Conservation (phyloP, 139 green algal species). For the Closterium sp. region DNA sequence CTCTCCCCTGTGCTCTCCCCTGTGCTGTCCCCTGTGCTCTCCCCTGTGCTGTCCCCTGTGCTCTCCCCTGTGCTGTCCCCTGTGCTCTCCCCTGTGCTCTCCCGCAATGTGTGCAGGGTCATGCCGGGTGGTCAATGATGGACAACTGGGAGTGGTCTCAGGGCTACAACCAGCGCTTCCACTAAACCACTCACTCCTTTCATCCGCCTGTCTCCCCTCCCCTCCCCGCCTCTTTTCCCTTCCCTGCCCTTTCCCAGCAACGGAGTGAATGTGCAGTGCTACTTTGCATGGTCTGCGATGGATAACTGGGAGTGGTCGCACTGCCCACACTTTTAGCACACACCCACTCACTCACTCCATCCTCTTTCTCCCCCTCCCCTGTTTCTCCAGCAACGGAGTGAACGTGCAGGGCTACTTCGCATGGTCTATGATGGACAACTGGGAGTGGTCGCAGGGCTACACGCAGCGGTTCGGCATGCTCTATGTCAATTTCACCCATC, state of each 20-base stretch:
- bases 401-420: conserved; percentile 59
- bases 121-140: neutral
- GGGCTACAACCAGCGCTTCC: no score
- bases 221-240: neutral
- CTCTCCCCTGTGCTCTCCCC: neutral
- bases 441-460: conserved; percentile 62
- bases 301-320: no score
- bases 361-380: neutral
- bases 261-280: conserved; percentile 51
- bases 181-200: no score
- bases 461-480: conserved; percentile 61
- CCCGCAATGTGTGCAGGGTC: no score
- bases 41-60: neutral
- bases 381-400: conserved; percentile 41
- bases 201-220: no score
- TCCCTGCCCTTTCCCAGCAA: conserved; percentile 32
- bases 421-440: conserved; percentile 64
- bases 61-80: neutral
- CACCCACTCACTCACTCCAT: neutral
- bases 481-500: conserved; percentile 58
- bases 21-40: neutral
- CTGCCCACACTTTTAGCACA: neutral
- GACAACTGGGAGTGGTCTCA: neutral
- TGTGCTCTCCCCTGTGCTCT: neutral
- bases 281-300: no score